Percentiles rank a stretch among this genome's conserved stretches.
phyloP scores from a whole-genome alignment of 1,139 yeast genomes.

The Nakaseomyces bracarensis region DNA sequence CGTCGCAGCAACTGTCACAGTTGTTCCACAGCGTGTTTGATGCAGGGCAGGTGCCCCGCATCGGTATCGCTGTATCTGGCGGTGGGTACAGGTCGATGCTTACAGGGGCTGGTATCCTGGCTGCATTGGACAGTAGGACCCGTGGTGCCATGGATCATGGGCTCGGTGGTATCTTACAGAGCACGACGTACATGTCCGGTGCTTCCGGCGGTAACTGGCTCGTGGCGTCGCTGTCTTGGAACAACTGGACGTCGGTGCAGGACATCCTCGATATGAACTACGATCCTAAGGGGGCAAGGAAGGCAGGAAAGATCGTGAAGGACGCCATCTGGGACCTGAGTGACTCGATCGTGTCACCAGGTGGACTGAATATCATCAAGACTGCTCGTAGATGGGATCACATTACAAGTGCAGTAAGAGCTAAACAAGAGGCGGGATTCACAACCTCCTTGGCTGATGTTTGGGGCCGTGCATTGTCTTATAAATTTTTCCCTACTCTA shows the following conservation, averaged over 20 bases:
- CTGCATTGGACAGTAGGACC: conserved; percentile 75
- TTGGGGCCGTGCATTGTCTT: conserved; percentile 70
- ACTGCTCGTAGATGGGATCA: conserved; percentile 47
- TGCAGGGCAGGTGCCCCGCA: conserved; percentile 25
- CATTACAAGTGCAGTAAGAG: conserved; percentile 31
- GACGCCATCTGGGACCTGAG: conserved; percentile 61
- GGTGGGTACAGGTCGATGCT: conserved; percentile 93
- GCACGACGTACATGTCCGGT: conserved; percentile 68
- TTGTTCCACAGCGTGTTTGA: conserved; percentile 15
- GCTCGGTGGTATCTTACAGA: conserved; percentile 69
- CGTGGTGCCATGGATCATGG: conserved; percentile 49
- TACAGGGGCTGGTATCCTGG: conserved; percentile 76
- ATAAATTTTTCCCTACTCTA: conserved; percentile 53
- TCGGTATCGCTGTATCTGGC: conserved; percentile 78
- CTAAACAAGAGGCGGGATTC: conserved; percentile 60
- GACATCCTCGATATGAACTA: conserved; percentile 40
- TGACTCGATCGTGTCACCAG: conserved; percentile 48
- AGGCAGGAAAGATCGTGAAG: conserved; percentile 1
- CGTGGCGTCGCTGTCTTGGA: conserved; percentile 63
- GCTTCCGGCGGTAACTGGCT: conserved; percentile 87
- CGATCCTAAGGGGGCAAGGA: conserved; percentile 18
- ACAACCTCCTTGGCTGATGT: conserved; percentile 62
- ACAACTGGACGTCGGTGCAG: conserved; percentile 69
- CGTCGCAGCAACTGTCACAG: conserved; percentile 47
- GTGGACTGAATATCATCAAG: conserved; percentile 54